Evolutionary conservation across 176 grass and related monocot species (phyloP), one percentile per base, ranked within the genome.

Genomic region (Tillandsia leiboldiana): DNA sequence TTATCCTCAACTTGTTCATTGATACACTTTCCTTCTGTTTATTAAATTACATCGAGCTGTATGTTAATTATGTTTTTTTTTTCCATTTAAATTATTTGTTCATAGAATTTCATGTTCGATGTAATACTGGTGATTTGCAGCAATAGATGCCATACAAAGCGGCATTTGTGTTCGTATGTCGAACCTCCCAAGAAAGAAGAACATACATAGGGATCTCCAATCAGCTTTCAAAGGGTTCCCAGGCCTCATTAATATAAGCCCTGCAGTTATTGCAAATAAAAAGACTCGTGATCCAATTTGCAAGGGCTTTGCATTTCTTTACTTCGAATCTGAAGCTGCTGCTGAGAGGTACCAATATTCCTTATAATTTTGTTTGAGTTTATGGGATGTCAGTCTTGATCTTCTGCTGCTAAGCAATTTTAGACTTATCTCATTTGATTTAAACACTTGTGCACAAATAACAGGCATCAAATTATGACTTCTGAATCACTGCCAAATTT

Each of bases 211-310:
- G 80, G 92, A 96, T 26, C 74, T 89, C 57, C 80, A 83, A 17
- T 76, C 73, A n/a, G 88, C 88, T 85, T 96, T 96, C 63, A 89
- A 85, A 81, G 88, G 88, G 18, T 96, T 92, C 59, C 83, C 73
- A 83, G 81, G 88, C 8, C 72, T 96, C 69, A 69, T 92, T 70
- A 64, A 72, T 72, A 83, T 96, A 71, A 79, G 73, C 14, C 83
- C 92, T 83, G 88, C 53, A 68, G 81, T 87, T 71, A 82, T 68
- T 51, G 92, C 75, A 69, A 96, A 82, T 63, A 82, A 89, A 82
- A 96, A 92, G 66, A 96, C 92, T 52, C 88, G 92, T 47, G 88
- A 96, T 80, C 92, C 92, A 69, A 70, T 96, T 49, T 92, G 92
- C 57, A 96, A 91, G 83, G 92, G 92, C 50, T 92, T 89, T 75